Conservation (phyloP, 768 basidiomycete species). For the Aureoboletus auriporus region DNA sequence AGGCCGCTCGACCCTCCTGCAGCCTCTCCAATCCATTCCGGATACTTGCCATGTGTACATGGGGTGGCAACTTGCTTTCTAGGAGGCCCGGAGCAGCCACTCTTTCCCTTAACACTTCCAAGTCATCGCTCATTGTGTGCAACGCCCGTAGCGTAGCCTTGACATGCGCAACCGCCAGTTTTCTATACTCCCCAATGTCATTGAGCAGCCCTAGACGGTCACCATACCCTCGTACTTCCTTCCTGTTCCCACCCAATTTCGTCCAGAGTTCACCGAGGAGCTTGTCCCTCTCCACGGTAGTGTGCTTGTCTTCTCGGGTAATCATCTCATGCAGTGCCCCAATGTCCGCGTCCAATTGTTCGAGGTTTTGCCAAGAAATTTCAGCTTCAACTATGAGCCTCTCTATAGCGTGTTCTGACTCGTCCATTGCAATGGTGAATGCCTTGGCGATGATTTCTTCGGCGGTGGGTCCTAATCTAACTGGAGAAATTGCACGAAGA, state of each 20-base stretch:
- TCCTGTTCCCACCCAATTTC: too few relatives aligned
- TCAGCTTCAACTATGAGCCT: conserved; percentile 69
- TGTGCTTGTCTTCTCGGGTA: conserved; percentile 49
- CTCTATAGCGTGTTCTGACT: conserved; percentile 47
- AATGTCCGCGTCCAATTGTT: conserved; percentile 60
- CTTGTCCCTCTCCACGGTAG: conserved; percentile 44
- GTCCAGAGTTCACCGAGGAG: conserved; percentile 71
- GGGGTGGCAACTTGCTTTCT: conserved; percentile 57
- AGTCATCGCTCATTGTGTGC: conserved; percentile 61
- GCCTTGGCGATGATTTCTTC: conserved; percentile 47
- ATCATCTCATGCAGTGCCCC: conserved; percentile 53
- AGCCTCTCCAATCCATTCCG: conserved; percentile 52
- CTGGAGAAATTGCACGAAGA: conserved; percentile 38
- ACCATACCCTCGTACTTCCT: too few relatives aligned
- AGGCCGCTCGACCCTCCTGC: conserved; percentile 50
- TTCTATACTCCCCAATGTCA: conserved; percentile 53
- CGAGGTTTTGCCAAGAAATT: conserved; percentile 48
- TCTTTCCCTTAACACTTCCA: conserved; percentile 75
- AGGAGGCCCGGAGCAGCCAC: conserved; percentile 65
- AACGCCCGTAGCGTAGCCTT: conserved; percentile 59
- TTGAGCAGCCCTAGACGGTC: conserved; percentile 50
- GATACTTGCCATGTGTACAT: conserved; percentile 77
- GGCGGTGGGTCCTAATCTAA: conserved; percentile 31
- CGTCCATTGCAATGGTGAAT: conserved; percentile 61
- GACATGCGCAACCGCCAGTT: conserved; percentile 63